A percentile compares a stretch with the other conserved stretches of the same genome.
Conservation (phyloP, 1,284 basidiomycete species). For the Moesziomyces parantarcticus region DNA sequence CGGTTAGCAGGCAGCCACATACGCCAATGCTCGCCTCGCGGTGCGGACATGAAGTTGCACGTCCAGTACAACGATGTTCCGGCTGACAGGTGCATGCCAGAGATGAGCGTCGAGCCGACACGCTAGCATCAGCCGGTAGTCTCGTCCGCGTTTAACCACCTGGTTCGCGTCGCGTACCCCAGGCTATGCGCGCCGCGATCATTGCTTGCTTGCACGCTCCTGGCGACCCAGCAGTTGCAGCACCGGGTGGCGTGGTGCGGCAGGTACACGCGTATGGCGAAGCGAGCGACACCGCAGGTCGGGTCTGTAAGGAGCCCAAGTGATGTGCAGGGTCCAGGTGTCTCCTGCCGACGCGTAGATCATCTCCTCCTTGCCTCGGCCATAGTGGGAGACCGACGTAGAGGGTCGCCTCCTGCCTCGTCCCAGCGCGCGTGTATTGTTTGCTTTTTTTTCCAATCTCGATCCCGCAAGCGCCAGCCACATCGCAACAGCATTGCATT, state of each 20-base stretch:
- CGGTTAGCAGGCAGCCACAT: too few species aligned
- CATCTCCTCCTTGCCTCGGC: conserved; percentile 25
- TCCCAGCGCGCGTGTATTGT: background rate
- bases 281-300: background rate
- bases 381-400: conserved; percentile 28
- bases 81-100: too few species aligned
- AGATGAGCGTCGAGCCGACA: too few species aligned
- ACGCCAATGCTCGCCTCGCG: too few species aligned
- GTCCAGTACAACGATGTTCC: too few species aligned
- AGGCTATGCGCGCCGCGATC: background rate
- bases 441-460: background rate
- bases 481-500: too few species aligned
- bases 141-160: too few species aligned
- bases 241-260: background rate
- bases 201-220: background rate
- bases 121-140: too few species aligned
- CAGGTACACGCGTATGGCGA: background rate
- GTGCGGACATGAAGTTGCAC: too few species aligned
- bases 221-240: background rate
- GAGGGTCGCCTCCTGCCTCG: conserved; percentile 22
- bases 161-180: too few species aligned
- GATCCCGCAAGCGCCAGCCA: background rate
- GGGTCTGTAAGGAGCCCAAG: conserved; percentile 15
- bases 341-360: conserved; percentile 2
- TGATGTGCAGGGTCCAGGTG: conserved; percentile 17